These are phyloP conservation scores for Chaetomiaceae sp. DNA, from an alignment of 2,329 filamentous ascomycete species.

Conservation along the genomic window DNA sequence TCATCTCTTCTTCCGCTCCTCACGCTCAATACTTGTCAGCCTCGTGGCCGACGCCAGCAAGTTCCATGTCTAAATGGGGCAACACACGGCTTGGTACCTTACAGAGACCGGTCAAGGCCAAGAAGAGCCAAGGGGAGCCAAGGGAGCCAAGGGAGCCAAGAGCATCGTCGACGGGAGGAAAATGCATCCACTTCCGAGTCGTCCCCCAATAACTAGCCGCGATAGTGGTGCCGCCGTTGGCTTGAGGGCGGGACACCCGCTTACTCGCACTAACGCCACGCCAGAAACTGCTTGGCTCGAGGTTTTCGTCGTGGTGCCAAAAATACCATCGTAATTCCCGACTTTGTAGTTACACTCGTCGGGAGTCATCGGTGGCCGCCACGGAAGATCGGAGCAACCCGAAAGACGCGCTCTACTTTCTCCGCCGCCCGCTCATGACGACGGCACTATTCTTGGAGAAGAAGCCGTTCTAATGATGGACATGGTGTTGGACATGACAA, in stretches of 20 bases:
- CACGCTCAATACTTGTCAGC: background rate
- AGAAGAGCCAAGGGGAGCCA: background rate
- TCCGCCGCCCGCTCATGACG: too few relatives aligned
- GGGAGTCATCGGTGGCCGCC: too few relatives aligned
- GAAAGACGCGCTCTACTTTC: too few relatives aligned
- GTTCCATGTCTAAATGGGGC: background rate
- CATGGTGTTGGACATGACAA: too few relatives aligned
- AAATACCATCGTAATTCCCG: background rate
- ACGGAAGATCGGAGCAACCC: too few relatives aligned
- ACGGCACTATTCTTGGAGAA: too few relatives aligned
- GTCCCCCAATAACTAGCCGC: background rate
- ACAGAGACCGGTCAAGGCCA: background rate
- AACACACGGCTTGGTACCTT: background rate
- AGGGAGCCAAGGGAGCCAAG: background rate
- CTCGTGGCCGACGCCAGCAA: background rate
- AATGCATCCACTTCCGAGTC: background rate
- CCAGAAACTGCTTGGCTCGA: background rate
- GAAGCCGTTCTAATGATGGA: too few relatives aligned
- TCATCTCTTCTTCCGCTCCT: too few relatives aligned
- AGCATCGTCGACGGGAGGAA: background rate
- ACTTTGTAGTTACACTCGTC: too few relatives aligned
- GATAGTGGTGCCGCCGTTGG: background rate
- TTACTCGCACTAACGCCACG: background rate
- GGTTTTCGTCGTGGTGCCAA: background rate
- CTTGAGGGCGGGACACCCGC: background rate